Evolutionary conservation across 2,329 filamentous ascomycete genomes (phyloP).

Genomic region (Arthroderma uncinatum): DNA sequence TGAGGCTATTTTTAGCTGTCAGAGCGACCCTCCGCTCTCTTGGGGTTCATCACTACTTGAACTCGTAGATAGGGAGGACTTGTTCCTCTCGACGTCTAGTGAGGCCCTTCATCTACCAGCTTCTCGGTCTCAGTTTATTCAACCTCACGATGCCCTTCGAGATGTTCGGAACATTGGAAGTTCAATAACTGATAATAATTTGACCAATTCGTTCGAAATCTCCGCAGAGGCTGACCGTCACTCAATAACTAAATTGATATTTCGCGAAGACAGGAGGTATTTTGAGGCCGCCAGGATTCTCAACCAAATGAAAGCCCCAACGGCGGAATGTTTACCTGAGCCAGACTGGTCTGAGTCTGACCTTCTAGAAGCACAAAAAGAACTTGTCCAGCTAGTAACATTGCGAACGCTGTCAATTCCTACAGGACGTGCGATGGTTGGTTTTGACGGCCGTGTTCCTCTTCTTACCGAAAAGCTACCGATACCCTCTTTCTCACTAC

Average conservation of each 20-base stretch:
- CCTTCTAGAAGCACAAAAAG: constrained; percentile 83
- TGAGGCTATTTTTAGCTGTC: constrained; percentile 74
- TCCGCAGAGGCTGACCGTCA: constrained; percentile 75
- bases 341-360: constrained; percentile 75
- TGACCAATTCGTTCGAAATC: constrained; percentile 55
- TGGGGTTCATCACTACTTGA: constrained; percentile 64
- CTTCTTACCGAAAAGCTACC: constrained; percentile 85
- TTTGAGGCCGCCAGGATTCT: constrained; percentile 75
- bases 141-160: constrained; percentile 55
- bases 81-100: constrained; percentile 53
- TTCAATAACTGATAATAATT: constrained; percentile 38
- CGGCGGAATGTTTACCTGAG: constrained; percentile 64
- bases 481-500: constrained; percentile 81
- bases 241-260: constrained; percentile 72
- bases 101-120: constrained; percentile 30
- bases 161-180: constrained; percentile 68
- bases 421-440: constrained; percentile 72
- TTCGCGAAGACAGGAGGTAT: constrained; percentile 80
- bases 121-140: constrained; percentile 29
- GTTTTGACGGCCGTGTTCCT: constrained; percentile 77
- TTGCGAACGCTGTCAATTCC: constrained; percentile 81
- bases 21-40: constrained; percentile 64
- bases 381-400: constrained; percentile 74
- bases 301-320: constrained; percentile 70
- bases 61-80: constrained; percentile 70